Percentiles rank a stretch among this genome's conserved stretches.
phyloP scores from a whole-genome alignment of 805 yeast species.

The Saturnispora kantuleensis region DNA sequence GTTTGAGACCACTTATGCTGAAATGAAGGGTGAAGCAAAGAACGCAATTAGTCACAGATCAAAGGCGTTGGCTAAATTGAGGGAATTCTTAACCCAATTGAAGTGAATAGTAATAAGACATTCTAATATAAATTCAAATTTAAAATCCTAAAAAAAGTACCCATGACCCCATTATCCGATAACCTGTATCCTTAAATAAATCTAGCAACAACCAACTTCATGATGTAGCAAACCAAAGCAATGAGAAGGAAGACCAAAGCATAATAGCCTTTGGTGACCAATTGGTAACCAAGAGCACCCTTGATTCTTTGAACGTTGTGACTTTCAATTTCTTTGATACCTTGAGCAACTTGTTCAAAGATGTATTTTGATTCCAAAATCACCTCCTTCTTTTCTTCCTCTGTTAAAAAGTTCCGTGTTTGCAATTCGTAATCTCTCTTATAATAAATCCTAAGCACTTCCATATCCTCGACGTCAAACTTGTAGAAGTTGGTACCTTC shows the following conservation, averaged over 20 bases:
- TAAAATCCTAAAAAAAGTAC: not conserved
- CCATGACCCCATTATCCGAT: not conserved
- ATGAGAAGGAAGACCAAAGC: constrained; percentile 27
- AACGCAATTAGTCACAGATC: constrained; percentile 82
- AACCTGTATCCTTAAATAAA: not conserved
- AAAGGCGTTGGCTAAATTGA: constrained; percentile 68
- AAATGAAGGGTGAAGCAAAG: constrained; percentile 68
- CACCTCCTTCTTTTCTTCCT: constrained; percentile 58
- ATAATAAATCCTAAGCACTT: constrained; percentile 51
- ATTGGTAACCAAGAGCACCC: constrained; percentile 43
- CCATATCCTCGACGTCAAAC: constrained; percentile 57
- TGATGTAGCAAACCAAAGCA: constrained; percentile 26
- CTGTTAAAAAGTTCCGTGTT: constrained; percentile 62
- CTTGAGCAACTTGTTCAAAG: constrained; percentile 49
- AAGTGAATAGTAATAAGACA: not conserved
- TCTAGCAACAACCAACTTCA: constrained; percentile 2
- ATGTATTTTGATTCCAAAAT: constrained; percentile 59
- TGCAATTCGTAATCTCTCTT: constrained; percentile 70
- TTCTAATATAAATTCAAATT: not conserved
- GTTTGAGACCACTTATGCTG: constrained; percentile 70
- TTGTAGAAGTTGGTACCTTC: constrained; percentile 63
- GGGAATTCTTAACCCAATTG: constrained; percentile 30
- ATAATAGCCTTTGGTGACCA: constrained; percentile 44
- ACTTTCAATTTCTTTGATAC: constrained; percentile 57
- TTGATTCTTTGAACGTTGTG: constrained; percentile 52